Base-by-base conservation (phyloP, 306 rosid species). In the Castanea crenata region DNA sequence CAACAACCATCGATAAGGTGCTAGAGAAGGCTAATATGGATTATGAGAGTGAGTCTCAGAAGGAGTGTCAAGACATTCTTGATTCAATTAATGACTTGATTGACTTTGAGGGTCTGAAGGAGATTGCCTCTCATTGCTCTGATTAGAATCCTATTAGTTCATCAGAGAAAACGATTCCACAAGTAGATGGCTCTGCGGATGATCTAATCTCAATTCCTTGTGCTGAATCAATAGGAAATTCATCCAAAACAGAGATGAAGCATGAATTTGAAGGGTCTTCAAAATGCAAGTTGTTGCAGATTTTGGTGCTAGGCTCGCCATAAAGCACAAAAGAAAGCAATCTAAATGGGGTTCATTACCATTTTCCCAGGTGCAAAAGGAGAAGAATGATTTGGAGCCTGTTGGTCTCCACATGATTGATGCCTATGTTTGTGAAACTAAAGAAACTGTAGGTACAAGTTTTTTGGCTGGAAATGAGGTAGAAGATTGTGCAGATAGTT, bases 101-200 rank as follows among this genome's bases (percentile, higher is more conserved):
- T 32, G 6, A 32, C 6, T 32, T 32, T 32, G 6, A 32, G 35
- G 35, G 6, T 6, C 32, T 75, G 84, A 81, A 5, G 35, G 35
- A 32, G 35, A 32, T 6, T 0, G 35, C 35, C 0, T 32, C 35
- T 32, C 1, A 32, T 32, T 32, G 35, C 35, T 32, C 6, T 32
- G 6, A 32, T 32, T 1, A 4, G 71, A 83, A 71, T 78, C 74
- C 6, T 32, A 32, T 32, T 32, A 32, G 35, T 86, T 86, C 86
- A 71, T 67, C 84, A 58, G 84, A 83, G 75, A 68, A 55, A 74
- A 41, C 73, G 76, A 84, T 85, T 87, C 97, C 92, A 44, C 95
- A 86, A 79, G 86, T 92, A 82, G 93, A 91, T 82, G 92, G 97
- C 86, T 86, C 87, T 49, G 88, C 83, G 31, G 93, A 90, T 80